These are phyloP conservation scores for Medicago arabica DNA, from an alignment of 306 rosid genomes.

Conservation along the genomic window DNA sequence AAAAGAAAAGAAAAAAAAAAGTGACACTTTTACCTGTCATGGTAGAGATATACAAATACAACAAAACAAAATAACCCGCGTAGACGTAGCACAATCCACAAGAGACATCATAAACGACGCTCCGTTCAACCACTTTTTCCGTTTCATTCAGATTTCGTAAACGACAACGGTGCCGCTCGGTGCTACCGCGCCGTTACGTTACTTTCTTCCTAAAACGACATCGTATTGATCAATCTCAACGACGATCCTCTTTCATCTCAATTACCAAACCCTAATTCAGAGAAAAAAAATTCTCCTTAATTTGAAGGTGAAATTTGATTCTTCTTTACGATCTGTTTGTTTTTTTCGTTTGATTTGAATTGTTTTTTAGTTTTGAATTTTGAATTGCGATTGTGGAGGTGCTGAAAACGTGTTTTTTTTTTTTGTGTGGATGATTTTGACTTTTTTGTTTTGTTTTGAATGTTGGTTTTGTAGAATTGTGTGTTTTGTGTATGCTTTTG, in stretches of 20 bases:
- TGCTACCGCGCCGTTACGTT: constrained; percentile 37
- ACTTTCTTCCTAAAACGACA: constrained; percentile 18
- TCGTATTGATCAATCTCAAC: constrained; percentile 27
- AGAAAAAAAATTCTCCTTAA: constrained; percentile 9
- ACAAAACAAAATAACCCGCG: constrained; percentile 32
- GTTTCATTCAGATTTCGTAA: background rate
- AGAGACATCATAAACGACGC: constrained; percentile 37
- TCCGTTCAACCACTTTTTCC: constrained; percentile 23
- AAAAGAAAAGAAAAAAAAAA: no score
- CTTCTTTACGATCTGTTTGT: constrained; percentile 19
- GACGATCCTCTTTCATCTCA: constrained; percentile 1
- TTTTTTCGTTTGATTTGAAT: background rate
- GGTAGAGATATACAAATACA: background rate
- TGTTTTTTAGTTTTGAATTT: background rate
- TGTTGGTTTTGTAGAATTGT: constrained; percentile 10
- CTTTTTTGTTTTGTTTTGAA: background rate
- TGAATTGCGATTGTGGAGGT: constrained; percentile 30
- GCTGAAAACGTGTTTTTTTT: background rate
- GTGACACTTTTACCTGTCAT: background rate
- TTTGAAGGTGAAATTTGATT: constrained; percentile 31
- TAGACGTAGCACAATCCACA: constrained; percentile 27
- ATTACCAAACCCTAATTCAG: constrained; percentile 33
- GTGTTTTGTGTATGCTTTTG: constrained; percentile 15
- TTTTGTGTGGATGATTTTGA: background rate
- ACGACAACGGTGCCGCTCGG: constrained; percentile 42